Evolutionary conservation across 495 filamentous ascomycete species (phyloP).

Genomic region (Bacidia gigantensis): DNA sequence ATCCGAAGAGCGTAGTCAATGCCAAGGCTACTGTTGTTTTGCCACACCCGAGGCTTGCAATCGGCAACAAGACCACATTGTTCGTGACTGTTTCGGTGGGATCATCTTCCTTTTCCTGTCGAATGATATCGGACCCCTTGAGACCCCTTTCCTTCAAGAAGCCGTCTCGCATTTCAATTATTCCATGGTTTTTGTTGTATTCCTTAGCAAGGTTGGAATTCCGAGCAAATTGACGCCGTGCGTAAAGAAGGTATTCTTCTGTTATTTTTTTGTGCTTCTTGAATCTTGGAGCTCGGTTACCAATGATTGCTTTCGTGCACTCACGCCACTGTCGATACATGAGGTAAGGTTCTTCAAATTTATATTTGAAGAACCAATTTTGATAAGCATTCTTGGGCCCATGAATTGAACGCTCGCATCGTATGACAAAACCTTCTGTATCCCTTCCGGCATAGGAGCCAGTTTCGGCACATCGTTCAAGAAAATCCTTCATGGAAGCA

Average conservation of each 20-base stretch:
- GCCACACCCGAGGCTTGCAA: constrained; percentile 88
- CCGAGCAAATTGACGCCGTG: constrained; percentile 52
- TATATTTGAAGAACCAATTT: constrained; percentile 99
- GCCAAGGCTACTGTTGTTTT: constrained; percentile 90
- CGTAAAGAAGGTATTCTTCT: constrained; percentile 75
- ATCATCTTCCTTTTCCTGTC: constrained; percentile 38
- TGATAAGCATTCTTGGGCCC: constrained; percentile 36
- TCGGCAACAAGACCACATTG: constrained; percentile 66
- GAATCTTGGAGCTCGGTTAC: constrained; percentile 56
- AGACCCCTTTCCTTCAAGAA: constrained; percentile 70
- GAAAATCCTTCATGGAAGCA: constrained; percentile 56
- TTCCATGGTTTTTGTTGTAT: constrained; percentile 87
- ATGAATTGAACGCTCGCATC: constrained; percentile 54
- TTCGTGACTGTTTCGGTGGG: constrained; percentile 31
- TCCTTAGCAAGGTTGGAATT: constrained; percentile 47
- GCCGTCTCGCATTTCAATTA: constrained; percentile 76
- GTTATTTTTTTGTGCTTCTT: constrained; percentile 85
- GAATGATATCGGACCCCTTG: constrained; percentile 75
- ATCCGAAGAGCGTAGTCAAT: constrained; percentile 68
- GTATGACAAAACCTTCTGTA: constrained; percentile 92
- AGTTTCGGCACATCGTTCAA: constrained; percentile 69
- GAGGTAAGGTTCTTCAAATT: constrained; percentile 96
- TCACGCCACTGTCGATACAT: constrained; percentile 99
- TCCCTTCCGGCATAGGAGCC: constrained; percentile 80
- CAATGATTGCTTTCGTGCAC: constrained; percentile 81